Base-by-base conservation (phyloP, 192 early-diverging fungal species). In the Podila epigama region DNA sequence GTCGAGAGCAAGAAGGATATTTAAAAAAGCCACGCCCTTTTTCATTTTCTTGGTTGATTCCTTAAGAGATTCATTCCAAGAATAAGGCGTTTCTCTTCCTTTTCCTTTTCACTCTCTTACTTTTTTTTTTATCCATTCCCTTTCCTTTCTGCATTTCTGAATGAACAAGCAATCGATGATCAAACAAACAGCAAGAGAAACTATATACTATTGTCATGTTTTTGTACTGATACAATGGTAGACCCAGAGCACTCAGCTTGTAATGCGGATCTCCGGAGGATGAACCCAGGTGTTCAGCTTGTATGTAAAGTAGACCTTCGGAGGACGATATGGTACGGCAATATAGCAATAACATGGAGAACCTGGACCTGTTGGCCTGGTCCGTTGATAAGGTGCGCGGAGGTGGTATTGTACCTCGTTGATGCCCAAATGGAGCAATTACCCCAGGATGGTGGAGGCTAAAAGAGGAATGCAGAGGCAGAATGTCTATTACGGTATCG, bases 1-100 rank as follows among this genome's bases (percentile, higher is more conserved):
- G 11, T 39, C 16, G 82, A 81, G 55, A 41, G n/a, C 41, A 78
- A 70, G 37, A 83, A 83, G 59, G 63, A 65, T 53, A 81, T 73
- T 42, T 81, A 42, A 79, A 25, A 29, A 16, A 50, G 5, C 44
- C 25, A 48, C n/a, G 42, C n/a, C 44, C 44, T 22, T 0, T 5
- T 48, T 48, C n/a, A 22, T 48, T 20, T n/a, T 22, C n/a, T 48
- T 18, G 2, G 9, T 39, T 39, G 13, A 13, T 39, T 48, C n/a
- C n/a, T 48, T 44, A 18, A 13, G n/a, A n/a, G n/a, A n/a, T n/a
- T 44, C 25, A 25, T 18, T 25, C 5, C n/a, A 48, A 16, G 4
- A 0, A 11, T 6, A 10, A 0, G 5, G 44, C 8, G 25, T 22
- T 22, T 48, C 3, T 48, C 25, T 48, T 44, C 22, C 22, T 48